Evolutionary conservation across 768 basidiomycete genomes (phyloP).

Genomic region (Pleurotus platypus): DNA sequence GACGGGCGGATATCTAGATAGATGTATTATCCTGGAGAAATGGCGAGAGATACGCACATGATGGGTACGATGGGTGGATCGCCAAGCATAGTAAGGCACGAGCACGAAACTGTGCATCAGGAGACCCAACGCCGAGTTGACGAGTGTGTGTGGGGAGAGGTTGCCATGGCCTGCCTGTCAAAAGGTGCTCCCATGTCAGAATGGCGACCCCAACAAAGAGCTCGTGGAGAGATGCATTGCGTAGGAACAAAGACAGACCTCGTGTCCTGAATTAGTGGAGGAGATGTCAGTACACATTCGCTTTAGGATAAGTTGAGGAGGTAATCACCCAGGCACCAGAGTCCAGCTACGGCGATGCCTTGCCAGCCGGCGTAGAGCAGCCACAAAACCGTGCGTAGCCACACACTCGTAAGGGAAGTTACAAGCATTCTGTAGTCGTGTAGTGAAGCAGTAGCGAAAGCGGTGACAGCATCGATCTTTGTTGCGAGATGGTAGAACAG

Average conservation of each 20-base stretch:
- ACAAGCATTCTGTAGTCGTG: constrained; percentile 10
- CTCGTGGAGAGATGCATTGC: not conserved
- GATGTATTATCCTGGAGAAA: too few species aligned
- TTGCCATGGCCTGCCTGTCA: constrained; percentile 47
- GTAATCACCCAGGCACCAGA: constrained; percentile 40
- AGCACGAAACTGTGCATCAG: constrained; percentile 42
- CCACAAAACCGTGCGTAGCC: constrained; percentile 30
- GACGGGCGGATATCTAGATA: too few species aligned
- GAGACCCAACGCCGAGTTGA: constrained; percentile 39
- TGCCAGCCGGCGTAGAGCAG: constrained; percentile 49
- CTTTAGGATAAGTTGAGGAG: not conserved
- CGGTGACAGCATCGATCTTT: constrained; percentile 20
- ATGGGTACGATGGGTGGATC: constrained; percentile 57
- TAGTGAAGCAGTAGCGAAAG: not conserved
- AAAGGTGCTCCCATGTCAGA: not conserved
- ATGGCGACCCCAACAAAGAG: not conserved
- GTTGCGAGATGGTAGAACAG: constrained; percentile 36
- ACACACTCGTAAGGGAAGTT: constrained; percentile 13
- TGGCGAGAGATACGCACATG: constrained; percentile 42
- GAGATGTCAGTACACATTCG: not conserved
- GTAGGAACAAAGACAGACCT: constrained; percentile 23
- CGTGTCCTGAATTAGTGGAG: constrained; percentile 31
- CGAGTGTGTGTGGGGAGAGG: constrained; percentile 32
- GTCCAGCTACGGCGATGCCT: constrained; percentile 38
- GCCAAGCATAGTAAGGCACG: constrained; percentile 66